These are phyloP conservation scores for Agroathelia rolfsii DNA, from an alignment of 1,284 basidiomycete genomes.

Conservation along the genomic window DNA sequence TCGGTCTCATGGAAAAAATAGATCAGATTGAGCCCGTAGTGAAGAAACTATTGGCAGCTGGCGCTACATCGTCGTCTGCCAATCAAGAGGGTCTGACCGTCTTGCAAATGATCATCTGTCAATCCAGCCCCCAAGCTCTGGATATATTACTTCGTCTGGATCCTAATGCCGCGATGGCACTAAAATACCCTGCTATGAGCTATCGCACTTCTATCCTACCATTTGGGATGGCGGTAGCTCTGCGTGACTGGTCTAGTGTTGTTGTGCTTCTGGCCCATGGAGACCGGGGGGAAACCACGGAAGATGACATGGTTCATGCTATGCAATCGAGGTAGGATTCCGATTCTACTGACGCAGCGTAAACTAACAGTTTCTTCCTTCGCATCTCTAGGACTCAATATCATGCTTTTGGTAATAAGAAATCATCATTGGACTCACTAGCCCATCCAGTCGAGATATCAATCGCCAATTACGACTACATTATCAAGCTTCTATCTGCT, in stretches of 20 bases:
- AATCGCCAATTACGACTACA: conserved; percentile 27
- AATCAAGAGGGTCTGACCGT: conserved; percentile 26
- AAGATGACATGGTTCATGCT: conserved; percentile 23
- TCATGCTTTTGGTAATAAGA: too few species aligned
- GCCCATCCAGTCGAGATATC: conserved; percentile 34
- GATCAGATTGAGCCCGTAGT: conserved; percentile 31
- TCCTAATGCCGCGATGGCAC: conserved; percentile 32
- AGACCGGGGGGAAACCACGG: conserved; percentile 23
- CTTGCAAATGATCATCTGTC: conserved; percentile 39
- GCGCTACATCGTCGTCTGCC: conserved; percentile 39
- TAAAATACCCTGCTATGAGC: conserved; percentile 31
- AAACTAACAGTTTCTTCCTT: too few species aligned
- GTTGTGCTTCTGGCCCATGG: conserved; percentile 32
- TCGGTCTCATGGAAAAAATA: conserved; percentile 35
- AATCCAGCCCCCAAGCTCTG: conserved; percentile 32
- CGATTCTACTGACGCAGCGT: too few species aligned
- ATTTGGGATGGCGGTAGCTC: conserved; percentile 25
- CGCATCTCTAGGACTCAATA: too few species aligned
- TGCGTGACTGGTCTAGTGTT: conserved; percentile 26
- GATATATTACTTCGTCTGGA: conserved; percentile 36
- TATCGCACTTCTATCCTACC: conserved; percentile 22
- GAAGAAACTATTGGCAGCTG: conserved; percentile 34
- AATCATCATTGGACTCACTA: conserved; percentile 16
- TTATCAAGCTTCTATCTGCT: conserved; percentile 31
- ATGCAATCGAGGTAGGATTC: conserved; percentile 17